Base-by-base conservation (phyloP, 2,329 filamentous ascomycete species). In the Aspergillus carbonarius region DNA sequence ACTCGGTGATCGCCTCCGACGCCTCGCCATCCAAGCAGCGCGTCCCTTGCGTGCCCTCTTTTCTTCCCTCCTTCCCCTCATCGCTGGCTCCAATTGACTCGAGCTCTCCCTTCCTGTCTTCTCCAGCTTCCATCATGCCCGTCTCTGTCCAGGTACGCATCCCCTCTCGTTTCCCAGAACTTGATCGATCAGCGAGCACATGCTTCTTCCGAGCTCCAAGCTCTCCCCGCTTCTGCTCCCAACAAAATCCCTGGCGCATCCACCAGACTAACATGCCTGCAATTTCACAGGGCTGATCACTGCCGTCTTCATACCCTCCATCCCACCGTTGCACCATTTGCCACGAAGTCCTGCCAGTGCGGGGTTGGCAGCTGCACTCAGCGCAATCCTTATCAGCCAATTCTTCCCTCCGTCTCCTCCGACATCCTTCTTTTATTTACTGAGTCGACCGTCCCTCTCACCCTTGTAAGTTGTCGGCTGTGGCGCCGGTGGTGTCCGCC, bases 211-310 rank as follows among this genome's bases (percentile, higher is more conserved):
- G 44, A 48, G 44, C 44, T 48, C 44, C 10, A 4, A 42, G 39
- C 39, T 42, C 39, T 42, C 39, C 39, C 39, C 25, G 23, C 44
- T 48, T 48, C 15, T 46, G n/a, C 23, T 27, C 42, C 27, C 44
- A 48, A 48, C 44, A 30, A 30, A 47, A 30, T 47, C 15, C 23
- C n/a, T 32, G 25, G 15, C n/a, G 44, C 25, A 48, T 30, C 44
- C 44, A 48, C 44, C 25, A 27, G 17, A 17, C 25, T 48, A 48
- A 48, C 25, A 48, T 27, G 25, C 15, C 15, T 27, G 44, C 25
- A 48, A 48, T 48, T 48, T n/a, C n/a, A n/a, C 37, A 54, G 51
- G 51, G 51, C 51, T 54, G 51, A 54, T 44, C 51, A 40, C 51
- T 54, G 7, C 37, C 51, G 17, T 44, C 51, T 42, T 17, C n/a